Percentiles rank a stretch among this genome's conserved stretches.
phyloP scores from a whole-genome alignment of 2,329 filamentous ascomycete species.

The Aspergillus pseudonomiae region DNA sequence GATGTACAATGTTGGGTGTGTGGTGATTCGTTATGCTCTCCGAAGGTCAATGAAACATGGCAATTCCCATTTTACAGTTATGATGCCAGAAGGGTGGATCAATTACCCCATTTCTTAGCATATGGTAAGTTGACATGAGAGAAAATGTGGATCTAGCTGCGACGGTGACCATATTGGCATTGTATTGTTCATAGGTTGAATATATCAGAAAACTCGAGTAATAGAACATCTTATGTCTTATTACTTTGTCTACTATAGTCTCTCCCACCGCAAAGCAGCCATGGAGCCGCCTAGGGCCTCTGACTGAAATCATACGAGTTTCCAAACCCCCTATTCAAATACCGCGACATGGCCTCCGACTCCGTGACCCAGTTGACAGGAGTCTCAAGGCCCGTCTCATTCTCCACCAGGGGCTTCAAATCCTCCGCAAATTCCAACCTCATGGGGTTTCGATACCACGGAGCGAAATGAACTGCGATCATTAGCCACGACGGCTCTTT shows the following conservation, averaged over 20 bases:
- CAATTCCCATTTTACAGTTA: no score
- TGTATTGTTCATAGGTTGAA: no score
- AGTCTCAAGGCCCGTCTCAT: conserved; percentile 50
- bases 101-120: no score
- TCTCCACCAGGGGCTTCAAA: conserved; percentile 50
- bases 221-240: neutral
- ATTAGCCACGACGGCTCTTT: neutral
- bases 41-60: no score
- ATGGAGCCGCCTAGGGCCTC: conserved; percentile 6
- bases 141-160: no score
- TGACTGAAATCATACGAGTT: conserved; percentile 67
- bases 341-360: conserved; percentile 46
- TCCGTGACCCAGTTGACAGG: conserved; percentile 54
- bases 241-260: neutral
- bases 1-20: no score
- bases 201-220: neutral
- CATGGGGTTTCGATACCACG: conserved; percentile 2
- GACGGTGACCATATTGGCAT: no score
- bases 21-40: no score
- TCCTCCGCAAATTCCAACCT: conserved; percentile 56
- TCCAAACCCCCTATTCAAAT: conserved; percentile 61
- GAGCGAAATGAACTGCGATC: neutral
- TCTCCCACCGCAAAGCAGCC: neutral
- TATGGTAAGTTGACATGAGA: no score
- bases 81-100: no score